Evolutionary conservation across 768 basidiomycete species (phyloP).

Genomic region (Xerocomellus chrysenteron): DNA sequence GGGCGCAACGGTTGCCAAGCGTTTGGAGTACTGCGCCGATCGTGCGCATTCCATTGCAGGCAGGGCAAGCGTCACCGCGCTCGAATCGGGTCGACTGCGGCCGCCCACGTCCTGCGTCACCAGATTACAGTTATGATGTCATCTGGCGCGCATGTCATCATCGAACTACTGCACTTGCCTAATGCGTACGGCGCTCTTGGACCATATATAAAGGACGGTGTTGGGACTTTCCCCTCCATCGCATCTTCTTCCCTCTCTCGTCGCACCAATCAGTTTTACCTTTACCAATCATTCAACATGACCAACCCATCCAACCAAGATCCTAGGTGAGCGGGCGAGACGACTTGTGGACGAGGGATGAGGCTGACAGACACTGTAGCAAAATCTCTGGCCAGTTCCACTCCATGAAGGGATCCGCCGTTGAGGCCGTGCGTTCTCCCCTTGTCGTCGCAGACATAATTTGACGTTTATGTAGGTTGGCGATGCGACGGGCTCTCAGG

Average conservation of each 20-base stretch:
- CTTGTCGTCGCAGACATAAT: not conserved
- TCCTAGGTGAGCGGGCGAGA: constrained; percentile 23
- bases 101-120: constrained; percentile 23
- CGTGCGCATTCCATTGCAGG: not conserved
- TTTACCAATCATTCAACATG: not conserved
- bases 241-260: constrained; percentile 4
- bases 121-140: constrained; percentile 28
- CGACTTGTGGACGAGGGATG: too few relatives aligned
- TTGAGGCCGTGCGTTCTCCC: constrained; percentile 30
- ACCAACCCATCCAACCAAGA: constrained; percentile 22
- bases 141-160: constrained; percentile 22
- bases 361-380: constrained; percentile 17
- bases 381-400: constrained; percentile 38
- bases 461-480: constrained; percentile 33
- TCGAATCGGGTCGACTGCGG: constrained; percentile 1
- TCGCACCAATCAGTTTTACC: not conserved
- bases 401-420: constrained; percentile 36
- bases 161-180: constrained; percentile 25
- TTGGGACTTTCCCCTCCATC: not conserved
- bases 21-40: not conserved
- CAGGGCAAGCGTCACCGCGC: not conserved
- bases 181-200: constrained; percentile 24
- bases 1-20: too few relatives aligned
- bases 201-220: constrained; percentile 27
- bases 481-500: constrained; percentile 40